phyloP scores from a whole-genome alignment of 2,329 filamentous ascomycete genomes.

The Exophiala lecanii-corni region DNA sequence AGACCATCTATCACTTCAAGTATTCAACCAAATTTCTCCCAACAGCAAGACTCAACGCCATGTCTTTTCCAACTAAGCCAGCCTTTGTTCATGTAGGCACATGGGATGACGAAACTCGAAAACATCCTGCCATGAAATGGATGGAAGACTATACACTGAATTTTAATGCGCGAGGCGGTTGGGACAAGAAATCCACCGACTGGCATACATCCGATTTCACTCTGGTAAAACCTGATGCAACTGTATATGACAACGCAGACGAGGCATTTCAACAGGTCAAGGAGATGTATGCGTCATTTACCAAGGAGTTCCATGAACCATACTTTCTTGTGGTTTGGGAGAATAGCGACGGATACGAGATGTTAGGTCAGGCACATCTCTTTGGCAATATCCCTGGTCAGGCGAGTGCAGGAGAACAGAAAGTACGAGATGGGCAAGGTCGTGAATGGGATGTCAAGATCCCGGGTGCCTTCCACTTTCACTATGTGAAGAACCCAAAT shows the following conservation, averaged over 20 bases:
- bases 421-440: conserved; percentile 16
- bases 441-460: conserved; percentile 24
- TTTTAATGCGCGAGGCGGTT: conserved; percentile 14
- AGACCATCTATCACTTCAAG: too few relatives aligned
- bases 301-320: conserved; percentile 20
- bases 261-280: conserved; percentile 12
- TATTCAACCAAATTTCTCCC: too few relatives aligned
- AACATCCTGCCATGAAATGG: conserved; percentile 25
- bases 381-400: conserved; percentile 17
- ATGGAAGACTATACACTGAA: conserved; percentile 22
- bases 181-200: conserved; percentile 12
- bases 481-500: conserved; percentile 16
- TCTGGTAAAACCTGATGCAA: conserved; percentile 19
- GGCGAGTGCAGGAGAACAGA: conserved; percentile 8
- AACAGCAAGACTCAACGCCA: too few relatives aligned
- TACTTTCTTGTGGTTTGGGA: conserved; percentile 19
- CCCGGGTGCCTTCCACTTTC: conserved; percentile 16
- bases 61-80: conserved; percentile 20
- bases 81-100: conserved; percentile 20
- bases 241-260: conserved; percentile 8
- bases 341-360: conserved; percentile 16
- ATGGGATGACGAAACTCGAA: conserved; percentile 21
- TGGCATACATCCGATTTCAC: conserved; percentile 16
- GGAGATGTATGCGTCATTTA: conserved; percentile 18
- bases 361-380: conserved; percentile 21